Conservation (phyloP, 306 rosid genomes). For the Spatholobus suberectus region DNA sequence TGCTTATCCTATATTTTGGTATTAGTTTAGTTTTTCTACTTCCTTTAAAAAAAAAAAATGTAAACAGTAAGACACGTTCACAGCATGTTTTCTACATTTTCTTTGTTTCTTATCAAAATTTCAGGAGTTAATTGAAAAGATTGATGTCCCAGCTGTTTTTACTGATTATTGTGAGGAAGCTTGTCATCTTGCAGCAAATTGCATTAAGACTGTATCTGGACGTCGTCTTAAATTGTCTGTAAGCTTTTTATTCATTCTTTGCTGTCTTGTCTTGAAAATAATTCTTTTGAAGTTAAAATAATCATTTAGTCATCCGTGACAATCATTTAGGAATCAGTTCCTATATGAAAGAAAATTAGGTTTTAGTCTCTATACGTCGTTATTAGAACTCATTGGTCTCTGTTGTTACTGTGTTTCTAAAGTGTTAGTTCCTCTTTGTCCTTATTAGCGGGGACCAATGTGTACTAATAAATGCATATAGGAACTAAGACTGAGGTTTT, state of each 20-base stretch:
- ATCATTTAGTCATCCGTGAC: not conserved
- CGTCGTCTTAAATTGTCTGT: slow-evolving; percentile 67
- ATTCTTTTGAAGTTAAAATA: not conserved
- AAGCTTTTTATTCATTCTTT: slow-evolving; percentile 24
- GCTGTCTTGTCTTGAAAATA: not conserved
- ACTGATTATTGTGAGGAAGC: slow-evolving; percentile 97
- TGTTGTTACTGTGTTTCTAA: not conserved
- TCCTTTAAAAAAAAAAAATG: not conserved
- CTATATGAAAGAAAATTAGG: not conserved
- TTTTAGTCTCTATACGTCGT: not conserved
- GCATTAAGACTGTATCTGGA: slow-evolving; percentile 63
- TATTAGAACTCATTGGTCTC: not conserved
- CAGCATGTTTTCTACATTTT: slow-evolving; percentile 12
- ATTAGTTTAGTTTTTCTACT: not conserved
- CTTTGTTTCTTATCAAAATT: slow-evolving; percentile 30
- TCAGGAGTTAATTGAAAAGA: slow-evolving; percentile 71
- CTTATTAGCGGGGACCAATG: not conserved
- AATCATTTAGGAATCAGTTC: not conserved
- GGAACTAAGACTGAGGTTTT: not conserved
- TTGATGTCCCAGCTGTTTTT: slow-evolving; percentile 67
- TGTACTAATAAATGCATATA: not conserved
- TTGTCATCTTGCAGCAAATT: slow-evolving; percentile 84
- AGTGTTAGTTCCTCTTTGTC: not conserved
- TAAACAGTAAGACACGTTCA: not conserved
- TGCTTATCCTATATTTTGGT: slow-evolving; percentile 6